phyloP scores from a whole-genome alignment of 2,329 filamentous ascomycete species.

The Talaromyces atroroseus region DNA sequence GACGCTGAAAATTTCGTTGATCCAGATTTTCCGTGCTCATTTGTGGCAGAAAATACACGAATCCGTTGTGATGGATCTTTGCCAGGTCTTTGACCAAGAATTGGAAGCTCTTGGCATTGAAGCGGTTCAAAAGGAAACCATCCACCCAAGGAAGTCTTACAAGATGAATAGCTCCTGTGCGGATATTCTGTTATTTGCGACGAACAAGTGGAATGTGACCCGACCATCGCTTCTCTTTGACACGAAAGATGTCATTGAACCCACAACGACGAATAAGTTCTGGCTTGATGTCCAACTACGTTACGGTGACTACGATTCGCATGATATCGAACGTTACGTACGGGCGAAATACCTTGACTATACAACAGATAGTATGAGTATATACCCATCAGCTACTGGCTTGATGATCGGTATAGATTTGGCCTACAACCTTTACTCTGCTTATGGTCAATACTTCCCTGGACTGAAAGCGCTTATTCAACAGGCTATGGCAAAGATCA shows the following conservation, averaged over 20 bases:
- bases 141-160: slow-evolving; percentile 98
- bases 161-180: slow-evolving; percentile 99
- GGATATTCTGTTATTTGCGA: slow-evolving; percentile 93
- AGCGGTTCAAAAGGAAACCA: slow-evolving; percentile 97
- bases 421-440: slow-evolving; percentile 96
- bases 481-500: slow-evolving; percentile 98
- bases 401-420: slow-evolving; percentile 97
- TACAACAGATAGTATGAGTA: slow-evolving; percentile 96
- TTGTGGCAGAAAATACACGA: slow-evolving; percentile 99
- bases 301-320: slow-evolving; percentile 97
- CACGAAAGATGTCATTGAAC: slow-evolving; percentile 90
- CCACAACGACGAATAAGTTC: slow-evolving; percentile 97
- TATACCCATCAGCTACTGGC: slow-evolving; percentile 94
- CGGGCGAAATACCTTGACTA: slow-evolving; percentile 98
- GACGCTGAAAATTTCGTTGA: slow-evolving; percentile 93
- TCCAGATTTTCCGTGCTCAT: slow-evolving; percentile 98
- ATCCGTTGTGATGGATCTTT: slow-evolving; percentile 97
- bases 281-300: slow-evolving; percentile 96
- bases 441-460: slow-evolving; percentile 97
- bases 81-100: slow-evolving; percentile 97
- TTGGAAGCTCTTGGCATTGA: slow-evolving; percentile 93
- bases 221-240: slow-evolving; percentile 89
- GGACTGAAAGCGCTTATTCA: slow-evolving; percentile 92
- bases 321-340: slow-evolving; percentile 96
- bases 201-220: slow-evolving; percentile 98